Evolutionary conservation across 352 stramenopile genomes (phyloP).

Genomic region (Bremia lactucae): DNA sequence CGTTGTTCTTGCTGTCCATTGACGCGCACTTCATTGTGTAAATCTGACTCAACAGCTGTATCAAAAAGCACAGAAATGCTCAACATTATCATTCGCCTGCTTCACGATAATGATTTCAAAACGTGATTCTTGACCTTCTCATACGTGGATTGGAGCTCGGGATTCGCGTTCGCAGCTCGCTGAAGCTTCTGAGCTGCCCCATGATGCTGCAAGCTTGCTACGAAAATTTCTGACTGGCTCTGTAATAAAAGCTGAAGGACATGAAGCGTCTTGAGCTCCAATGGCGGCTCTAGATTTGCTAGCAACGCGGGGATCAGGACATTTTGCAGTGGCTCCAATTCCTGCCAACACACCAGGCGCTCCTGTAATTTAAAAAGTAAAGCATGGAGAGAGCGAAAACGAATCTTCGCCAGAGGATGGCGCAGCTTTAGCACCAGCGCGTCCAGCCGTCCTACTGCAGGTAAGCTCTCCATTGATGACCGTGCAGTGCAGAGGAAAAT

Average conservation of each 20-base stretch:
- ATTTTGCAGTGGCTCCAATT: slow-evolving; percentile 24
- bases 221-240: slow-evolving; percentile 11
- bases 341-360: slow-evolving; percentile 26
- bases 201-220: slow-evolving; percentile 26
- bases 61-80: slow-evolving; percentile 2
- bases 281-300: slow-evolving; percentile 21
- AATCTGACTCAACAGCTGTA: slow-evolving; percentile 32
- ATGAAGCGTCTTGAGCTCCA: slow-evolving; percentile 42
- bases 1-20: neutral
- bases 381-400: slow-evolving; percentile 38
- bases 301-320: slow-evolving; percentile 28
- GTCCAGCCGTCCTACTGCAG: slow-evolving; percentile 7
- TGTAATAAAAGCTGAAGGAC: slow-evolving; percentile 39
- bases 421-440: slow-evolving; percentile 47
- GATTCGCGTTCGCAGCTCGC: slow-evolving; percentile 18
- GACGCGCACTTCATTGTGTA: slow-evolving; percentile 17
- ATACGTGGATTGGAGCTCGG: slow-evolving; percentile 30
- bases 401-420: slow-evolving; percentile 52
- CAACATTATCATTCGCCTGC: slow-evolving; percentile 3
- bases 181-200: slow-evolving; percentile 30
- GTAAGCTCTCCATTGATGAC: slow-evolving; percentile 3
- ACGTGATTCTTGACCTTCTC: slow-evolving; percentile 28
- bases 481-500: neutral
- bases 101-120: neutral
- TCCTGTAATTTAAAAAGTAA: slow-evolving; percentile 62